These are phyloP conservation scores for Pyrenochaeta sp. DNA, from an alignment of 2,329 filamentous ascomycete species.

Conservation along the genomic window DNA sequence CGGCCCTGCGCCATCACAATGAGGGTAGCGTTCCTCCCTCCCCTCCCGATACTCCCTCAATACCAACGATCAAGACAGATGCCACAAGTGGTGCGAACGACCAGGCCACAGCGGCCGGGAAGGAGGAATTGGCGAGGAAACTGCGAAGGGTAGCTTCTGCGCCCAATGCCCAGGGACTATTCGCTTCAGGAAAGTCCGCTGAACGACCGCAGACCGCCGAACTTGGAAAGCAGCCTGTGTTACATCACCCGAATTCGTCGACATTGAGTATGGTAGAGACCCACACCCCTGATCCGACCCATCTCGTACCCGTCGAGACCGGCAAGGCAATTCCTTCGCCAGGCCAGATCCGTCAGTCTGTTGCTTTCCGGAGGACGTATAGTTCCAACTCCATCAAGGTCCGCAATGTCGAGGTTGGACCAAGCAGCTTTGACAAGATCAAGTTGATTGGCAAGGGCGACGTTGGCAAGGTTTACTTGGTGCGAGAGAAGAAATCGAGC, in stretches of 20 bases:
- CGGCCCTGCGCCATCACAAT: constrained; percentile 92
- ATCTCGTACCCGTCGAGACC: constrained; percentile 46
- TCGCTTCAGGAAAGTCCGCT: constrained; percentile 61
- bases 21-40: constrained; percentile 91
- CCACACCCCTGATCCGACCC: constrained; percentile 35
- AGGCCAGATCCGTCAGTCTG: constrained; percentile 68
- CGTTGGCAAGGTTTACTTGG: constrained; percentile 97
- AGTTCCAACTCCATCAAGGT: constrained; percentile 99
- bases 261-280: constrained; percentile 65
- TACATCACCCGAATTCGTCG: constrained; percentile 63
- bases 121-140: constrained; percentile 93
- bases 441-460: constrained; percentile 99
- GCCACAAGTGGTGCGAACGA: constrained; percentile 71
- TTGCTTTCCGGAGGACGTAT: constrained; percentile 91
- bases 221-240: constrained; percentile 80
- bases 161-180: constrained; percentile 94
- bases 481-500: constrained; percentile 96
- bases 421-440: constrained; percentile 98
- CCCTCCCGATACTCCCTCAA: constrained; percentile 85
- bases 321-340: constrained; percentile 69
- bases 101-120: constrained; percentile 77
- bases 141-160: constrained; percentile 93
- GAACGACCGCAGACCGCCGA: constrained; percentile 84
- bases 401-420: constrained; percentile 93
- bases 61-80: constrained; percentile 68